Conservation (phyloP, 202 grass and related monocot genomes). For the Bolboschoenoplectus hybrid region DNA sequence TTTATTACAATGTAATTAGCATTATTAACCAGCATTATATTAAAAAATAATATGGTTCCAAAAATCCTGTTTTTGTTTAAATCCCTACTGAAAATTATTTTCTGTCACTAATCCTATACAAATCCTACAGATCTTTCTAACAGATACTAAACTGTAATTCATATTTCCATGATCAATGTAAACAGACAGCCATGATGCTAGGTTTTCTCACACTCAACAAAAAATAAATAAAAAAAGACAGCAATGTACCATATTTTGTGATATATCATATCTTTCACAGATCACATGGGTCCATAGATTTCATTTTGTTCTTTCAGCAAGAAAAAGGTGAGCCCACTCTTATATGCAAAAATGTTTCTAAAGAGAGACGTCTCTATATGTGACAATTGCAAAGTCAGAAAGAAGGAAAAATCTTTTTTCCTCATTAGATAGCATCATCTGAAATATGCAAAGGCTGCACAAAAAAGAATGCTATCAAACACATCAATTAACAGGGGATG, state of each 20-base stretch:
- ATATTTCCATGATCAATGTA: background rate
- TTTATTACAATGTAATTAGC: background rate
- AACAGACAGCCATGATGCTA: background rate
- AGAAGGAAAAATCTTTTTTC: background rate
- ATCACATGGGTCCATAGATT: conserved; percentile 23
- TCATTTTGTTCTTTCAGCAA: conserved; percentile 21
- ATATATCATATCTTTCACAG: background rate
- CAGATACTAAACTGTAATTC: background rate
- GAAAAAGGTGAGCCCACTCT: background rate
- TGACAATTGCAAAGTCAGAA: background rate
- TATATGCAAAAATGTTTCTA: conserved; percentile 22
- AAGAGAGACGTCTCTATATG: background rate
- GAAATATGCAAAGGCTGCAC: background rate
- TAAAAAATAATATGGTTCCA: too few species aligned
- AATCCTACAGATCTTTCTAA: background rate
- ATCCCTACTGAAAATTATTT: background rate
- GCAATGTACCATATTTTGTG: background rate
- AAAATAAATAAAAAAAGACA: background rate
- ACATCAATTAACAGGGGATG: background rate
- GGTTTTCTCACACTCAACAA: background rate
- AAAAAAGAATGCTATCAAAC: background rate
- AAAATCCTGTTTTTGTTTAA: background rate
- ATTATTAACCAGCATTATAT: background rate
- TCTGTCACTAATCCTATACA: background rate
- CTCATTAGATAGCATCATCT: background rate